Evolutionary conservation across 176 grass and related monocot genomes (phyloP).

Genomic region (Phoenix dactylifera): DNA sequence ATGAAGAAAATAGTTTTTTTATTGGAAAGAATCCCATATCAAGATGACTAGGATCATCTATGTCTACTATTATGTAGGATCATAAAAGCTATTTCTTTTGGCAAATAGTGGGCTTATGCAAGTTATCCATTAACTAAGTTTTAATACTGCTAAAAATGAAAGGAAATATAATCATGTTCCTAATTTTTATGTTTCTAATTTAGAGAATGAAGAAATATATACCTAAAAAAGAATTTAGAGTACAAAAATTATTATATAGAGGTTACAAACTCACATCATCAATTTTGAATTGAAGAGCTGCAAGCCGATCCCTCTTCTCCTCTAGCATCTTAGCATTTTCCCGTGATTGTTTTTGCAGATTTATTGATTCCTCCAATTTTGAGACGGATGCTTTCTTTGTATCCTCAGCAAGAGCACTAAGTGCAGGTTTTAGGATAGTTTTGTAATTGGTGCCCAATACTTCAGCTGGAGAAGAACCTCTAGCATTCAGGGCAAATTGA

Average conservation of each 20-base stretch:
- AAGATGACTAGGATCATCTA: no score
- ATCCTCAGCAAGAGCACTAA: slow-evolving; percentile 44
- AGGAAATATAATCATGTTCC: no score
- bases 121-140: no score
- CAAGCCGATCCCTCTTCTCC: slow-evolving; percentile 39
- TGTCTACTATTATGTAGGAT: no score
- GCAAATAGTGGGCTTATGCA: no score
- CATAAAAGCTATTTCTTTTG: no score
- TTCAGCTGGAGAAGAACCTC: slow-evolving; percentile 58
- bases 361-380: slow-evolving; percentile 47
- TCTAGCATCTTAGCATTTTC: slow-evolving; percentile 47
- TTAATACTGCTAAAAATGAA: no score
- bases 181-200: no score
- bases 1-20: no score
- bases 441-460: slow-evolving; percentile 58
- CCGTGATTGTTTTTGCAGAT: slow-evolving; percentile 44
- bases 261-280: slow-evolving; percentile 41
- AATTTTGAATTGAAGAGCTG: slow-evolving; percentile 36
- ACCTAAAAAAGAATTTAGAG: no score
- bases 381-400: slow-evolving; percentile 35
- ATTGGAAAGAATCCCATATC: no score
- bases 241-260: slow-evolving; percentile 3
- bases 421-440: slow-evolving; percentile 53
- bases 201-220: no score
- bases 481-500: slow-evolving; percentile 54